Base-by-base conservation (phyloP, 306 rosid genomes). In the Gastrolobium villosum region DNA sequence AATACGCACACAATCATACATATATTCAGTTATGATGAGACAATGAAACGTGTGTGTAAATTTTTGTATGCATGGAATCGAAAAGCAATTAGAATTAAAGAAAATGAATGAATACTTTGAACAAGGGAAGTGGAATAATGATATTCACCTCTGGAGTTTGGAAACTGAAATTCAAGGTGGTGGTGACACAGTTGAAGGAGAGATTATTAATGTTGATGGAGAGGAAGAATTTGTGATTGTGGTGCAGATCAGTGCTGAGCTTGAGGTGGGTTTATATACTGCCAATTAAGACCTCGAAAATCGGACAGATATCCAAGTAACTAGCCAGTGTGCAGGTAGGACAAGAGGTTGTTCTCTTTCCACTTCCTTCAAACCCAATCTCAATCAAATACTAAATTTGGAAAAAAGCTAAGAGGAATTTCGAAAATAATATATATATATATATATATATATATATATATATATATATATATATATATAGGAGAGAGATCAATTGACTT, bases 211-310 rank as follows among this genome's bases (percentile, higher is more conserved):
- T 65, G 49, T 64, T 52, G 20, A 26, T 2, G 6, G 60, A 53
- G 59, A 53, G 59, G 49, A 20, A 20, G 26, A 20, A 62, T 9
- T 2, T 77, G 70, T 84, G 92, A 63, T 65, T 72, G 43, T 41
- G 75, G 83, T 63, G 78, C 35, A 30, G 76, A 55, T 7, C 59
- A 60, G 73, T 40, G 55, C 3, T 62, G 65, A 76, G 81, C 34
- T 31, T 75, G 86, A 69, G 84, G 60, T 70, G 81, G 81, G 85
- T 63, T 90, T 94, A 84, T 94, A 92, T 94, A 94, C 90, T 85
- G 82, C 82, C 82, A 48, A 48, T 73, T 53, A 35, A 64, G 86
- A 70, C 88, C 86, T 93, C 91, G 97, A 84, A 52, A 80, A 77
- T 28, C 71, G 95, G 54, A 87, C 60, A 79, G 49, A 81, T 77